Evolutionary conservation across 2,329 filamentous ascomycete genomes (phyloP).

Genomic region (Trichoderma atrobrunneum): DNA sequence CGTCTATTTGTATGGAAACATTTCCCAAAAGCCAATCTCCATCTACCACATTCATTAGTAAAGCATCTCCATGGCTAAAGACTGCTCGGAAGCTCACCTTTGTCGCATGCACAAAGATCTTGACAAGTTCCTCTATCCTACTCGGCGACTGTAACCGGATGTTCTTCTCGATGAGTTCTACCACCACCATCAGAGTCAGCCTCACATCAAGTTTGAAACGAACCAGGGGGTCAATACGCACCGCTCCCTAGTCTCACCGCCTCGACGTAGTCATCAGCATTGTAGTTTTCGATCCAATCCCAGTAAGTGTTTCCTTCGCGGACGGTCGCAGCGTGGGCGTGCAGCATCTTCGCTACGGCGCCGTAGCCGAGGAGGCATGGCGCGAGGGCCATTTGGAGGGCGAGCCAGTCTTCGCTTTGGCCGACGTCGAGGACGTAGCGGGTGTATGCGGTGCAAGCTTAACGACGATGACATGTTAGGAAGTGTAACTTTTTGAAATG

Average conservation of each 20-base stretch:
- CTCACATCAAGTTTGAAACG: neutral
- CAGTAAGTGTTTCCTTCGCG: constrained; percentile 72
- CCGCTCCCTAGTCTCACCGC: constrained; percentile 69
- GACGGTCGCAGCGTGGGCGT: constrained; percentile 58
- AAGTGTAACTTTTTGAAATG: too few relatives aligned
- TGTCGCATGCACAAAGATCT: constrained; percentile 84
- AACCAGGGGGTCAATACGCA: constrained; percentile 38
- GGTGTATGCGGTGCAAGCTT: constrained; percentile 78
- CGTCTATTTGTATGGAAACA: constrained; percentile 42
- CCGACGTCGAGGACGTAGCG: constrained; percentile 87
- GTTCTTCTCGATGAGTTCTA: constrained; percentile 73
- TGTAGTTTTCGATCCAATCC: constrained; percentile 89
- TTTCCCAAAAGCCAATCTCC: constrained; percentile 56
- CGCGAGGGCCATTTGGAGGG: constrained; percentile 77
- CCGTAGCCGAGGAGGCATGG: constrained; percentile 91
- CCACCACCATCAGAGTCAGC: neutral
- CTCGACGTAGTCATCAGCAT: constrained; percentile 71
- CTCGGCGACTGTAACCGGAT: constrained; percentile 68
- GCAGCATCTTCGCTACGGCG: constrained; percentile 69
- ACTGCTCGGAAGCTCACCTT: constrained; percentile 51
- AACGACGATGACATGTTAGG: neutral
- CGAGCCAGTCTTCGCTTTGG: constrained; percentile 82
- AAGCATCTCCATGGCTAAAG: neutral
- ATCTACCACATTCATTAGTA: constrained; percentile 35
- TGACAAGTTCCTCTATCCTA: constrained; percentile 76